These are phyloP conservation scores for Thoreauomyces humboldtii DNA, from an alignment of 192 early-diverging fungal species.

Conservation along the genomic window DNA sequence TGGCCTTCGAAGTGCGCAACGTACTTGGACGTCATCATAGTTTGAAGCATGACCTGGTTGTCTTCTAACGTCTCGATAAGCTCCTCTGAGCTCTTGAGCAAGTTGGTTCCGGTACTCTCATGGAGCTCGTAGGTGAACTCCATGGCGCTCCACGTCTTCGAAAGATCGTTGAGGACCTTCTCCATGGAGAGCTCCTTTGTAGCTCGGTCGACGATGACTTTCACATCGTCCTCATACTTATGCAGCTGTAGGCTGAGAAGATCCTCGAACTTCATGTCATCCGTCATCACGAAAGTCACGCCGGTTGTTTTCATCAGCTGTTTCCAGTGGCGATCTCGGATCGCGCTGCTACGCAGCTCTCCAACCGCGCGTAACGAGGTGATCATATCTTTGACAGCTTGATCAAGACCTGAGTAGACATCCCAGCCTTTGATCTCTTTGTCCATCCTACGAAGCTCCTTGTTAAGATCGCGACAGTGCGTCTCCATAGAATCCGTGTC, in stretches of 20 bases:
- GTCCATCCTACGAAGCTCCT: constrained; percentile 63
- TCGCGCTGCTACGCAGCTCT: constrained; percentile 60
- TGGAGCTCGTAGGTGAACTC: constrained; percentile 66
- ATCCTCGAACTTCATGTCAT: constrained; percentile 69
- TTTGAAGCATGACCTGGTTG: constrained; percentile 69
- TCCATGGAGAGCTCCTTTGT: constrained; percentile 68
- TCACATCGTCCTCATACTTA: constrained; percentile 67
- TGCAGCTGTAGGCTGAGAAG: constrained; percentile 60
- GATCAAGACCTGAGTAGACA: constrained; percentile 60
- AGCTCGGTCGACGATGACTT: constrained; percentile 62
- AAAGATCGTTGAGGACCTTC: constrained; percentile 64
- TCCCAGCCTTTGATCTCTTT: constrained; percentile 71
- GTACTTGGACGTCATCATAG: constrained; percentile 67
- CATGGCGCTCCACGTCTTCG: constrained; percentile 61
- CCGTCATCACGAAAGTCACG: constrained; percentile 61
- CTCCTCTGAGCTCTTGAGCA: constrained; percentile 60
- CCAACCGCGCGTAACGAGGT: constrained; percentile 62
- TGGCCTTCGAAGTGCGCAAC: constrained; percentile 63
- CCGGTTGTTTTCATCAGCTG: constrained; percentile 70
- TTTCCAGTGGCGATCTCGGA: constrained; percentile 68
- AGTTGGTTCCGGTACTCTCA: constrained; percentile 48
- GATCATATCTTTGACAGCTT: constrained; percentile 69
- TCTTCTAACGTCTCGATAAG: constrained; percentile 65
- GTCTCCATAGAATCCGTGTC: constrained; percentile 64
- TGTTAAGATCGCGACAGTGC: constrained; percentile 55